A percentile compares a stretch with the other conserved stretches of the same genome.
These are phyloP conservation scores for Thalassiosira exigua DNA, from an alignment of 352 stramenopile species.

Conservation along the genomic window DNA sequence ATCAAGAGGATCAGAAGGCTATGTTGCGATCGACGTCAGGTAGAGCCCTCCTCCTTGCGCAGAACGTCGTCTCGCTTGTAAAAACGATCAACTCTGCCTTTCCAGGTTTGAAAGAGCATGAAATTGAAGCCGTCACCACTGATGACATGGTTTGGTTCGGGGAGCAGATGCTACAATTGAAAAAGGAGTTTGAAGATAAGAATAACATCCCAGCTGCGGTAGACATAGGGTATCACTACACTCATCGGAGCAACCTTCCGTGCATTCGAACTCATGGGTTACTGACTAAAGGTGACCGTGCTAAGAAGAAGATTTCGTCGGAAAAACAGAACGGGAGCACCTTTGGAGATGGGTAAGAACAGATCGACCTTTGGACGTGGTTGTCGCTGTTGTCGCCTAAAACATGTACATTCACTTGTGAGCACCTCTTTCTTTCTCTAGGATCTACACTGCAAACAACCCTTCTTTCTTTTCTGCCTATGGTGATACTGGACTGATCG, in stretches of 20 bases:
- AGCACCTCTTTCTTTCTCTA: constrained; percentile 5
- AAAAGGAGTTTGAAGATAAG: constrained; percentile 13
- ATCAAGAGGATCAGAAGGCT: not conserved
- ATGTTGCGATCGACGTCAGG: constrained; percentile 6
- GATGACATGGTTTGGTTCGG: constrained; percentile 11
- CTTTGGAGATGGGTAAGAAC: constrained; percentile 29
- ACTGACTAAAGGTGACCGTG: constrained; percentile 10
- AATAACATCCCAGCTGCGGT: not conserved
- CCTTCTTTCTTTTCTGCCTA: constrained; percentile 17
- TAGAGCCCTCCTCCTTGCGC: constrained; percentile 3
- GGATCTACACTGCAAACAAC: constrained; percentile 38
- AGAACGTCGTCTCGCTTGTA: constrained; percentile 1
- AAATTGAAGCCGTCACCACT: constrained; percentile 3
- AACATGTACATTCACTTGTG: too few relatives aligned
- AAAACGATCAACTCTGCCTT: not conserved
- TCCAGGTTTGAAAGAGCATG: not conserved
- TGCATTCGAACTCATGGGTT: constrained; percentile 14
- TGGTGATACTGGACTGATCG: constrained; percentile 31
- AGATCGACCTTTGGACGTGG: too few relatives aligned
- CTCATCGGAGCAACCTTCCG: not conserved
- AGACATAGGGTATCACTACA: constrained; percentile 15
- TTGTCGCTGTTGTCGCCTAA: not conserved
- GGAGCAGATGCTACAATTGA: constrained; percentile 4
- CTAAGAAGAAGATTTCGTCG: constrained; percentile 6
- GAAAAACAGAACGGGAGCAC: not conserved